Evolutionary conservation across 1,139 yeast genomes (phyloP), one percentile per base, ranked within the genome.

Genomic region (Suhomyces chickasaworum): DNA sequence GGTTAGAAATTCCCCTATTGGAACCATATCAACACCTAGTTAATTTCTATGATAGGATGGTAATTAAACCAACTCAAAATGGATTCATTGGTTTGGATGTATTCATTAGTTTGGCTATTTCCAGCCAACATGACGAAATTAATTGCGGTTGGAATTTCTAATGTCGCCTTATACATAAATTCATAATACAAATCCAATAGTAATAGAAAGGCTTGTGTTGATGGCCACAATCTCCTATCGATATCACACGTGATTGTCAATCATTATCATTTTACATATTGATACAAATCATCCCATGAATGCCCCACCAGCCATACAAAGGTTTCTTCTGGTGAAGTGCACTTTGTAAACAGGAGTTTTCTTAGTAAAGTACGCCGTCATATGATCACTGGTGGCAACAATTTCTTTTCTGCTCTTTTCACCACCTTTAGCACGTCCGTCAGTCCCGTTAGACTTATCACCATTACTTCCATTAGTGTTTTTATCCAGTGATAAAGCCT

Each of bases 331-430:
- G 1, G 98, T 91, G 64, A 91, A 93, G 59, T 86, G 90, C 27
- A 95, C 96, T 59, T 88, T 89, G 69, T 86, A 93, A 20, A 93
- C 95, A 1, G 98, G 97, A 0, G 98, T 89, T 67, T 86, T 86
- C 67, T 90, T 93, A 1, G 99, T 91, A 66, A 88, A 89, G 64
- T 86, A 93, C 13, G 95, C 95, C 3, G 96, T 90, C 84, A 93
- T 81, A 59, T 93, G 96, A 65, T 93, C 99, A 41, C 82, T 76
- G 1, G 95, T 83, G 9, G 96, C 93, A 20, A 84, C 77, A 25
- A 88, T 79, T 53, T 89, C 95, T 60, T 84, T 81, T 58, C 81
- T 76, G 58, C 72, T 75, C 30, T 72, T 71, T 34, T 72, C 86
- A 17, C 12, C 33, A 15, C 31, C 38, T 29, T 51, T 45, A 20